phyloP scores from a whole-genome alignment of 805 yeast genomes.

The Clavispora asparagi region DNA sequence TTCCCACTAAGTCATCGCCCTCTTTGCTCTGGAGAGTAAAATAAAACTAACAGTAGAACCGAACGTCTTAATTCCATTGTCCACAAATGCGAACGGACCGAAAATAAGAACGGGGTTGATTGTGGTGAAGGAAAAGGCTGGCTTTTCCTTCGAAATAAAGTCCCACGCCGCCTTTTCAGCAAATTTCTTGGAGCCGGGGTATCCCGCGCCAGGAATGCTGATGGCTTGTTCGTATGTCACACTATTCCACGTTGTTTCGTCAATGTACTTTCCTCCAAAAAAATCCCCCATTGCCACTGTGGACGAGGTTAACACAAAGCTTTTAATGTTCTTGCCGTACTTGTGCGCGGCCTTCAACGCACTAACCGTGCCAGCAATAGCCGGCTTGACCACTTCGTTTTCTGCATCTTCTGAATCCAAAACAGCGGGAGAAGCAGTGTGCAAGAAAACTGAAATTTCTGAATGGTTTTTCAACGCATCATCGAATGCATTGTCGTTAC shows the following conservation, averaged over 20 bases:
- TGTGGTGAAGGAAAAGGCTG: conserved; percentile 33
- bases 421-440: conserved; percentile 57
- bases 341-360: conserved; percentile 9
- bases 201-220: neutral
- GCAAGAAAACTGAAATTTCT: conserved; percentile 51
- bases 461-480: conserved; percentile 40
- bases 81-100: conserved; percentile 49
- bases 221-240: conserved; percentile 42
- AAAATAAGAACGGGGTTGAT: conserved; percentile 43
- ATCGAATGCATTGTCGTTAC: conserved; percentile 24
- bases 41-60: conserved; percentile 19
- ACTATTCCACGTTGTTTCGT: conserved; percentile 42
- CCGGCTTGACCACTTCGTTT: conserved; percentile 51
- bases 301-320: conserved; percentile 9
- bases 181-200: conserved; percentile 4
- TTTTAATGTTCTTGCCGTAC: conserved; percentile 6
- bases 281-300: conserved; percentile 7
- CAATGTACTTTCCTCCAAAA: neutral
- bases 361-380: conserved; percentile 25
- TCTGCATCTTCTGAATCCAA: conserved; percentile 42
- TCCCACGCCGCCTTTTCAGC: conserved; percentile 40
- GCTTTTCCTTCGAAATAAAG: conserved; percentile 35
- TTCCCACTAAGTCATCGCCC: neutral
- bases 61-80: conserved; percentile 9
- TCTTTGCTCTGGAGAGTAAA: neutral